These are phyloP conservation scores for Lepidium aucheri DNA, from an alignment of 345 rosid genomes.

Conservation along the genomic window DNA sequence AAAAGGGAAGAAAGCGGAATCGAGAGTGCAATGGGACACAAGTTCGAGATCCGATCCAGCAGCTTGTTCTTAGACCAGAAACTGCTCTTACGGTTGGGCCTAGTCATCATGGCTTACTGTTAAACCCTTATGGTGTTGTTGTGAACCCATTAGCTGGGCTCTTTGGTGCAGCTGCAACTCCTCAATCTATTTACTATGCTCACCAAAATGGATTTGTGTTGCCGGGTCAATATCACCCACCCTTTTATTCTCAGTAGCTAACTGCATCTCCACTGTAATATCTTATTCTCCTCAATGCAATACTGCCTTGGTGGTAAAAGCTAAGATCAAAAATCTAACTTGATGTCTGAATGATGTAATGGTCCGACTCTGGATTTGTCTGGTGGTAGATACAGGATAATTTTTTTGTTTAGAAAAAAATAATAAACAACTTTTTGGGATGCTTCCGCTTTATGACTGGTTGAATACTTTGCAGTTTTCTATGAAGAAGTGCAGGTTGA, in stretches of 20 bases:
- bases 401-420: too few relatives aligned
- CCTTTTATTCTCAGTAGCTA: constrained; percentile 52
- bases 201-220: constrained; percentile 36
- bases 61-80: constrained; percentile 14
- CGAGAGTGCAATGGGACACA: background rate
- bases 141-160: constrained; percentile 31
- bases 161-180: constrained; percentile 32
- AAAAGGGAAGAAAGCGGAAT: constrained; percentile 6
- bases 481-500: too few relatives aligned
- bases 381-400: background rate
- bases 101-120: constrained; percentile 22
- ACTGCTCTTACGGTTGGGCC: constrained; percentile 24
- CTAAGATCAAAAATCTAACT: too few relatives aligned
- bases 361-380: background rate
- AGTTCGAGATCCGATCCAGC: constrained; percentile 15
- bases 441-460: background rate
- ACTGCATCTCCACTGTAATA: constrained; percentile 38
- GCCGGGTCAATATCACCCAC: constrained; percentile 40
- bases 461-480: background rate
- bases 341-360: too few relatives aligned
- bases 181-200: constrained; percentile 36
- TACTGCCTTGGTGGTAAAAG: background rate
- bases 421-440: too few relatives aligned
- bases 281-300: background rate
- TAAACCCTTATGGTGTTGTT: constrained; percentile 28